phyloP scores from a whole-genome alignment of 1,284 basidiomycete genomes.

The Garcileccinum viscosum region DNA sequence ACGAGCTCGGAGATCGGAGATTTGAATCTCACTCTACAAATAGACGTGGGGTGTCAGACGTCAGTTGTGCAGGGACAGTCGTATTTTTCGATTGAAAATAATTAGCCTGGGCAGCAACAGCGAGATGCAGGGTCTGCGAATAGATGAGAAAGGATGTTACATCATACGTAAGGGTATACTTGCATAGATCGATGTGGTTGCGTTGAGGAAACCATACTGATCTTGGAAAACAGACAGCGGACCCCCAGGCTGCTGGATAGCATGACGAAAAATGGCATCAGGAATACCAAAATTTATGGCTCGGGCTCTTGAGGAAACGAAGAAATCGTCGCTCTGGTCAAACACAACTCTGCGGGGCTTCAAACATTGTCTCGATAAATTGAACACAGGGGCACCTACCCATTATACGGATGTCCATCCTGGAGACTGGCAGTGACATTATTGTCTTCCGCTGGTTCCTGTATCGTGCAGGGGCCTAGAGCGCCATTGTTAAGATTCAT shows the following conservation, averaged over 20 bases:
- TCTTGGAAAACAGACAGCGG: slow-evolving; percentile 51
- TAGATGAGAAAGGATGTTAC: slow-evolving; percentile 1
- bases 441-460: slow-evolving; percentile 45
- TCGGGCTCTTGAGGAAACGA: slow-evolving; percentile 54
- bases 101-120: slow-evolving; percentile 57
- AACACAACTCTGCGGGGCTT: slow-evolving; percentile 52
- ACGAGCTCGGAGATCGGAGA: not conserved
- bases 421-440: slow-evolving; percentile 56
- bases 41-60: slow-evolving; percentile 51
- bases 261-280: slow-evolving; percentile 60
- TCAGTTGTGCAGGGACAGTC: slow-evolving; percentile 45
- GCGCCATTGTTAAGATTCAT: slow-evolving; percentile 50
- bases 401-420: slow-evolving; percentile 59
- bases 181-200: slow-evolving; percentile 59
- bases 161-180: slow-evolving; percentile 29
- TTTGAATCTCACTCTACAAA: slow-evolving; percentile 57
- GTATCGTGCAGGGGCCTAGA: slow-evolving; percentile 44
- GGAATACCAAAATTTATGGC: slow-evolving; percentile 56
- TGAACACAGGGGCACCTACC: slow-evolving; percentile 41
- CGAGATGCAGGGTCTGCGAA: slow-evolving; percentile 59
- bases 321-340: slow-evolving; percentile 43
- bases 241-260: slow-evolving; percentile 46
- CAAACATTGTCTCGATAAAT: slow-evolving; percentile 1
- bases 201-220: slow-evolving; percentile 55
- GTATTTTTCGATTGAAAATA: slow-evolving; percentile 55